A percentile compares a stretch with the other conserved stretches of the same genome.
phyloP scores from a whole-genome alignment of 192 early-diverging fungal species.

The Linnemannia elongata region DNA sequence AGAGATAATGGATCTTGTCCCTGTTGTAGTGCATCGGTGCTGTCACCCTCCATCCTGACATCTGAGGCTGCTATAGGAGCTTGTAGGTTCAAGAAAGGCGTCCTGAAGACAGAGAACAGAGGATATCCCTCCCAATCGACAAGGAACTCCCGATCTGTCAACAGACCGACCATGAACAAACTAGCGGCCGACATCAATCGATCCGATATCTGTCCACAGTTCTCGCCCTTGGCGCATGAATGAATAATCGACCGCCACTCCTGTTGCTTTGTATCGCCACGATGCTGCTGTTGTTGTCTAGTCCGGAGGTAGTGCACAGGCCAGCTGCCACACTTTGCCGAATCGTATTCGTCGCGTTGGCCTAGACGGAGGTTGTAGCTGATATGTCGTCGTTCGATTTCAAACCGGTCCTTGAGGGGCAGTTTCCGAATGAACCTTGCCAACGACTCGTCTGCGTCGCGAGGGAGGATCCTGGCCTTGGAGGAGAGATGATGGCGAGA shows the following conservation, averaged over 20 bases:
- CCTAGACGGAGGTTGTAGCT: slow-evolving; percentile 10
- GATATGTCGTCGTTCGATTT: slow-evolving; percentile 17
- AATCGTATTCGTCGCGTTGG: slow-evolving; percentile 10
- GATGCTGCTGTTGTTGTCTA: background rate
- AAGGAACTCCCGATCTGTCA: slow-evolving; percentile 30
- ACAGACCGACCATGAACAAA: slow-evolving; percentile 9
- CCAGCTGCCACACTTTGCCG: slow-evolving; percentile 12
- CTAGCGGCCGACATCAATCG: slow-evolving; percentile 14
- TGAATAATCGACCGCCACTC: background rate
- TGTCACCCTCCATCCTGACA: background rate
- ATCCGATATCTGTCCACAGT: slow-evolving; percentile 7
- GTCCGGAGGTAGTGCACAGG: slow-evolving; percentile 12
- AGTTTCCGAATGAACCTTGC: background rate
- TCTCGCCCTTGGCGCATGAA: background rate
- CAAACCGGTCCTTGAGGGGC: slow-evolving; percentile 17
- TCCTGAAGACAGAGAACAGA: background rate
- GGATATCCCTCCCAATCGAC: slow-evolving; percentile 12
- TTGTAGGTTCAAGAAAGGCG: slow-evolving; percentile 2
- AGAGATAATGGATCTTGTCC: background rate
- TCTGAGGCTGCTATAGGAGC: background rate
- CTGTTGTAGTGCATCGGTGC: background rate
- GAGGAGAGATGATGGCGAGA: background rate
- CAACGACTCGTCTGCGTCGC: slow-evolving; percentile 3
- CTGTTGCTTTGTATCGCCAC: background rate
- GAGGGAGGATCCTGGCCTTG: slow-evolving; percentile 6